A percentile compares a stretch with the other conserved stretches of the same genome.
Evolutionary conservation across 2,329 filamentous ascomycete genomes (phyloP).

Genomic region (Grosmannia clavigera): DNA sequence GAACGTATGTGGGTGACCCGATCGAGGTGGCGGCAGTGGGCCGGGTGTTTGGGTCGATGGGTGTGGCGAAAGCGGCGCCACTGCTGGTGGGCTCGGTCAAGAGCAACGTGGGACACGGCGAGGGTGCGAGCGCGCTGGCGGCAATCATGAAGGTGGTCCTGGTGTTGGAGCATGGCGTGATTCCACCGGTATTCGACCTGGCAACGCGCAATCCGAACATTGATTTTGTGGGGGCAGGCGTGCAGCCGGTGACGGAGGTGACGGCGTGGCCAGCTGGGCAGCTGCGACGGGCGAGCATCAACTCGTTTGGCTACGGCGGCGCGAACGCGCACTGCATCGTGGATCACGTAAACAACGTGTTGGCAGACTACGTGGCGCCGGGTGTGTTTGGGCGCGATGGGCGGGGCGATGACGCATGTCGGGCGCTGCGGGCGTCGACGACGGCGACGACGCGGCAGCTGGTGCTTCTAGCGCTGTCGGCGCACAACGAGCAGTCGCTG

Average conservation of each 20-base stretch:
- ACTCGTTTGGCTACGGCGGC: not conserved
- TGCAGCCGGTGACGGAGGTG: not conserved
- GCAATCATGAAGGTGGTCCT: slow-evolving; percentile 21
- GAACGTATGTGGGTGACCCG: slow-evolving; percentile 27
- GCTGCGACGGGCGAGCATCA: not conserved
- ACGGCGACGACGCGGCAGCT: no score
- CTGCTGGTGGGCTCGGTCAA: slow-evolving; percentile 19
- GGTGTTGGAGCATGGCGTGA: slow-evolving; percentile 17
- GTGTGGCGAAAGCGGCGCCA: slow-evolving; percentile 7
- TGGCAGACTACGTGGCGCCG: no score
- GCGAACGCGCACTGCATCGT: not conserved
- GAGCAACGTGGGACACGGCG: slow-evolving; percentile 21
- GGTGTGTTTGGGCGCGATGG: no score
- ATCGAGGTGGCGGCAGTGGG: slow-evolving; percentile 19
- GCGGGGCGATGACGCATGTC: no score
- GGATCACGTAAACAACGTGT: not conserved
- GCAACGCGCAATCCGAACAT: not conserved
- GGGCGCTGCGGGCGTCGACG: no score
- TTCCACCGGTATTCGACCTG: slow-evolving; percentile 12
- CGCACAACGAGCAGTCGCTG: no score
- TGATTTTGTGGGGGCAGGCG: not conserved
- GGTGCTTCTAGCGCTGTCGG: no score
- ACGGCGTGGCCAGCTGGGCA: not conserved
- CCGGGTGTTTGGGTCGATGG: slow-evolving; percentile 11
- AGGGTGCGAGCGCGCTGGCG: slow-evolving; percentile 19